Conservation (phyloP, 1,284 basidiomycete species). For the Ceratobasidium sp. region DNA sequence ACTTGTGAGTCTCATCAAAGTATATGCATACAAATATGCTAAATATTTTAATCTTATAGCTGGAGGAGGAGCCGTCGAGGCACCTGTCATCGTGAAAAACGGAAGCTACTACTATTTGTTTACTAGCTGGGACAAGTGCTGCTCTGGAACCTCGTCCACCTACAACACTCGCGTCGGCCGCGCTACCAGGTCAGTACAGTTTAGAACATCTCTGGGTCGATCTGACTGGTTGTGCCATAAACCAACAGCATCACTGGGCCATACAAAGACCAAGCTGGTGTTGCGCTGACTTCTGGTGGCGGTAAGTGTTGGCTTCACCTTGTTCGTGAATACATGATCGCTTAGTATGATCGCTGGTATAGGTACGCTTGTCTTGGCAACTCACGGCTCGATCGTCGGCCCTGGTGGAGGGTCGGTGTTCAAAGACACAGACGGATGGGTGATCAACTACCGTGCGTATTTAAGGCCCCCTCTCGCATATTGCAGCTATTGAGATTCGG, state of each 20-base stretch:
- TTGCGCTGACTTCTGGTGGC: slow-evolving; percentile 64
- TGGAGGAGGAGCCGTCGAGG: slow-evolving; percentile 49
- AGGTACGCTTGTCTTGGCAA: slow-evolving; percentile 59
- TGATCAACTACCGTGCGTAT: slow-evolving; percentile 62
- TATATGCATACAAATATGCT: not conserved
- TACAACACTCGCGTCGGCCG: slow-evolving; percentile 72
- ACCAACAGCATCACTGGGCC: slow-evolving; percentile 59
- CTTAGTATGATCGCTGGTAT: not conserved
- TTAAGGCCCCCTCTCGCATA: slow-evolving; percentile 12
- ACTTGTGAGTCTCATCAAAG: slow-evolving; percentile 55
- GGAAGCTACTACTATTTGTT: slow-evolving; percentile 69
- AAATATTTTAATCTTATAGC: slow-evolving; percentile 2
- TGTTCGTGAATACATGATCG: not conserved
- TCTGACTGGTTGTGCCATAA: slow-evolving; percentile 2
- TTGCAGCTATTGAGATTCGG: not conserved
- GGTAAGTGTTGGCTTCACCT: slow-evolving; percentile 50
- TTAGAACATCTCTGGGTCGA: not conserved
- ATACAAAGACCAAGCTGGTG: slow-evolving; percentile 65
- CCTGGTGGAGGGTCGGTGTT: slow-evolving; percentile 63
- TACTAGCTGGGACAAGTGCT: slow-evolving; percentile 70
- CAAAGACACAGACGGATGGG: slow-evolving; percentile 57
- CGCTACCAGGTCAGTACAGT: slow-evolving; percentile 58
- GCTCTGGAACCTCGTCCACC: slow-evolving; percentile 65
- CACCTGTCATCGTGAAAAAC: slow-evolving; percentile 61
- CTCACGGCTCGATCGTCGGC: slow-evolving; percentile 66